Conservation (phyloP, 225 moss, liverwort and hornwort species). For the Rhytidiadelphus loreus region DNA sequence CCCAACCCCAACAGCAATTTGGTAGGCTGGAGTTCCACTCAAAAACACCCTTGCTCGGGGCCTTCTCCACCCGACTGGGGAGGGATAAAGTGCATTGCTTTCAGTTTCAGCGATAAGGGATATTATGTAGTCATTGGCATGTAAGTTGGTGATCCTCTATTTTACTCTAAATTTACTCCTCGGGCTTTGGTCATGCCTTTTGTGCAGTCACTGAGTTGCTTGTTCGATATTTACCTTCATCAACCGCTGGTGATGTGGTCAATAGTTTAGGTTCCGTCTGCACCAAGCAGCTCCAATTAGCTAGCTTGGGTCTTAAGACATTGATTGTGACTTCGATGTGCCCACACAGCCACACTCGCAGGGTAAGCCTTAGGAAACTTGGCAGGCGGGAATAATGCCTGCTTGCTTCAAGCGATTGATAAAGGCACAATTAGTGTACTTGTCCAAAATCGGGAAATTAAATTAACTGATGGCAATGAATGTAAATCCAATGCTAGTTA, state of each 20-base stretch:
- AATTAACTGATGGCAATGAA: not conserved
- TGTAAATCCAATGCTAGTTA: not conserved
- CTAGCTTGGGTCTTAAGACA: not conserved
- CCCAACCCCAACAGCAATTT: not conserved
- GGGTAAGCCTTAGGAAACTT: not conserved
- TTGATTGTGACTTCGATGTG: not conserved
- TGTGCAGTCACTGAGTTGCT: not conserved
- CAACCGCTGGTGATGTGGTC: not conserved
- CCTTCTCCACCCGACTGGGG: not conserved
- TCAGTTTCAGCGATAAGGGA: not conserved
- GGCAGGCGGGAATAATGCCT: not conserved
- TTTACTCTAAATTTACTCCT: not conserved
- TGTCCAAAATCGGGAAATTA: not conserved
- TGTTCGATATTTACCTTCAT: not conserved
- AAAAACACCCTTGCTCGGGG: not conserved
- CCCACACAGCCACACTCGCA: not conserved
- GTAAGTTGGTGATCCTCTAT: not conserved
- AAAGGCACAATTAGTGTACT: not conserved
- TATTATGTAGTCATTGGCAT: not conserved
- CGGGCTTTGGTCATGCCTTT: too few relatives aligned
- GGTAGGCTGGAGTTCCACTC: not conserved
- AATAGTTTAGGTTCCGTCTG: not conserved
- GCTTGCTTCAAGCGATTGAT: not conserved
- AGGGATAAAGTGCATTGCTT: not conserved
- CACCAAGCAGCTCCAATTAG: not conserved